These are phyloP conservation scores for Pestalotiopsis sp. DNA, from an alignment of 2,329 filamentous ascomycete genomes.

Conservation along the genomic window DNA sequence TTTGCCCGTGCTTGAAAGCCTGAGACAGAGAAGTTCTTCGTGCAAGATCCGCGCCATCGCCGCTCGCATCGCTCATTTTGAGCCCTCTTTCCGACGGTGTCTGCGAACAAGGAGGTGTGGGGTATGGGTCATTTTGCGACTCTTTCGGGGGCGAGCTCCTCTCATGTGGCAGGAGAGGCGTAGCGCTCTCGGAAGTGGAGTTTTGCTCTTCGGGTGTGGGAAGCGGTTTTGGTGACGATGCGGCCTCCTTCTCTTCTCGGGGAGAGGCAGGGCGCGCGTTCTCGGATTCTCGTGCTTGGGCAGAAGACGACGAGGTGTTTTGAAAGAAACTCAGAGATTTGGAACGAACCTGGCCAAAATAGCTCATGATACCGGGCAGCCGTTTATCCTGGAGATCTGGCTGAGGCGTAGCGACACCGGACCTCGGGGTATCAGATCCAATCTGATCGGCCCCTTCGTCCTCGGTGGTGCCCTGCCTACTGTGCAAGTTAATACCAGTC, in stretches of 20 bases:
- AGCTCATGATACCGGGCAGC: conserved; percentile 93
- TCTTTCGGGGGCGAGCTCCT: conserved; percentile 34
- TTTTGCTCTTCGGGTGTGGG: conserved; percentile 26
- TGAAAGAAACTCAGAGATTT: conserved; percentile 62
- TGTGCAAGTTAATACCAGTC: conserved; percentile 52
- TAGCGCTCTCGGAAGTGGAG: conserved; percentile 23
- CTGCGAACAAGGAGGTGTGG: conserved; percentile 60
- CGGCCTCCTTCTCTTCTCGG: conserved; percentile 33
- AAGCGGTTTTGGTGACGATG: conserved; percentile 22
- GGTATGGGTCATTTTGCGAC: conserved; percentile 48
- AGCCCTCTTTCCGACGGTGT: conserved; percentile 45
- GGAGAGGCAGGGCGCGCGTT: conserved; percentile 35
- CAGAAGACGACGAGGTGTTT: conserved; percentile 39
- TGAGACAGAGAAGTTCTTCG: conserved; percentile 3
- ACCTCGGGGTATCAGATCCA: conserved; percentile 84
- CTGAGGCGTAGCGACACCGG: conserved; percentile 88
- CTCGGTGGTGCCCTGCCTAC: conserved; percentile 60
- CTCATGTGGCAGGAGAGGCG: conserved; percentile 42
- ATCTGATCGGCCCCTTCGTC: conserved; percentile 77
- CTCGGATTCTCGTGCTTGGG: conserved; percentile 41
- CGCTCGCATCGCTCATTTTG: conserved; percentile 43
- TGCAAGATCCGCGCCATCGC: conserved; percentile 37
- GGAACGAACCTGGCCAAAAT: conserved; percentile 99
- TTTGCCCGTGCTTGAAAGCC: conserved; percentile 42
- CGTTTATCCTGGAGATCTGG: conserved; percentile 95